Conservation (phyloP, 2,329 filamentous ascomycete genomes). For the Ophiocordyceps robertsii region DNA sequence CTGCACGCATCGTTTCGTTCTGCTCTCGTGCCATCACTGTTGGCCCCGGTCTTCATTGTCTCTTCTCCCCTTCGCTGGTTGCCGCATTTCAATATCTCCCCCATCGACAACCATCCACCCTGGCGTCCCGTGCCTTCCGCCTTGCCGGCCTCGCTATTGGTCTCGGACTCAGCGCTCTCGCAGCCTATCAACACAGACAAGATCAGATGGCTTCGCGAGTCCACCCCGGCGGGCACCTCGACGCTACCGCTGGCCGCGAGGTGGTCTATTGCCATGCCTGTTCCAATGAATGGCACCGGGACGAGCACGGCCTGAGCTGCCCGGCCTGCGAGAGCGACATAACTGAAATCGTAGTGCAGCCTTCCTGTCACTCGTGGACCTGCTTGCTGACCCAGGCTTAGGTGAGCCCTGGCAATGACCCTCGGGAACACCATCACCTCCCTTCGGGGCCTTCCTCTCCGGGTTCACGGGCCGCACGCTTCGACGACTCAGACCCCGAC, state of each 20-base stretch:
- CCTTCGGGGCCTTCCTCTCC: conserved; percentile 16
- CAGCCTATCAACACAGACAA: conserved; percentile 36
- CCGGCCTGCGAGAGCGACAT: conserved; percentile 67
- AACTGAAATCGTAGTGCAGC: conserved; percentile 60
- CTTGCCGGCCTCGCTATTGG: conserved; percentile 41
- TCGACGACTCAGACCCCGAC: conserved; percentile 40
- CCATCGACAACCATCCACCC: conserved; percentile 15
- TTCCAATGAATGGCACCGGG: conserved; percentile 64
- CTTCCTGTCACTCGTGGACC: neutral
- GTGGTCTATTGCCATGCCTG: conserved; percentile 82
- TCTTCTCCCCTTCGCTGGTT: neutral
- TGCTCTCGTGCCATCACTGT: neutral
- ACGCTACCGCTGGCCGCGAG: conserved; percentile 42
- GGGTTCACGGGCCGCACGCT: conserved; percentile 11
- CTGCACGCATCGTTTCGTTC: no score
- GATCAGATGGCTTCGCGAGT: conserved; percentile 23
- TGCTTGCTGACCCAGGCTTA: conserved; percentile 10
- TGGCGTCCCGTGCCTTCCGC: conserved; percentile 44
- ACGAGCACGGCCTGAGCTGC: conserved; percentile 56
- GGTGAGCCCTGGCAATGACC: conserved; percentile 47
- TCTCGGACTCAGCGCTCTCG: conserved; percentile 44
- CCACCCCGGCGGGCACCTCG: conserved; percentile 25
- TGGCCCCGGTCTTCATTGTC: neutral
- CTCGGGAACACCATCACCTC: conserved; percentile 28
- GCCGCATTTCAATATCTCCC: neutral